Evolutionary conservation across 2,329 filamentous ascomycete genomes (phyloP), one percentile per base, ranked within the genome.

Genomic region (Pseudogymnoascus sp.): DNA sequence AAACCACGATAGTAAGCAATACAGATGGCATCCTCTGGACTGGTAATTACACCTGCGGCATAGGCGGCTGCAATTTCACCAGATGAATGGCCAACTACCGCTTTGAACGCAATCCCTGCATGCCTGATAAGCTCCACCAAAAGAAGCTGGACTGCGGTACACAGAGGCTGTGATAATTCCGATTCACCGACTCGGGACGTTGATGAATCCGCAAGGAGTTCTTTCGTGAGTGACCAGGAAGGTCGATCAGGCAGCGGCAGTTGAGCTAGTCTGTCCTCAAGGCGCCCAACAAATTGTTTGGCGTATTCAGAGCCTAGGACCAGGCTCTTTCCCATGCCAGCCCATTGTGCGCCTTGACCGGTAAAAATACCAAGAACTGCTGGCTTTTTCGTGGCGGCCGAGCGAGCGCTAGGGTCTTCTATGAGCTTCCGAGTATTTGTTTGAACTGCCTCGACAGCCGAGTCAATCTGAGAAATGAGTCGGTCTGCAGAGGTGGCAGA

Each of bases 51-150:
- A 2, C 74, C 75, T 1, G 74, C 68, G 0, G 77, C 72, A 61
- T 77, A 80, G 0, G 78, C 78, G 5, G 78, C 78, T 1, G 67
- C 78, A 27, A 81, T 80, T 62, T 81, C 79, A 10, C 79, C 79
- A 37, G 71, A 74, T 1, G 77, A 80, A 65, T 81, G 79, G 1
- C 79, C 77, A 2, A 74, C 70, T 0, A 80, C 77, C 0, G 70
- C 71, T 0, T 64, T 58, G 0, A 77, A 74, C 4, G 61, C 67
- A 27, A 80, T 68, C 1, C 73, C 74, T 69, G 73, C 78, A 2
- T 74, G 73, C 18, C 73, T 37, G 0, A 82, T 70, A 3, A 82
- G 70, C 13, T 77, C 71, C 0, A 77, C 73, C 1, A 82, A 67
- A 1, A 74, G 60, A 31, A 83, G 69, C 66, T 83, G 80, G 1